Evolutionary conservation across 2,329 filamentous ascomycete genomes (phyloP).

Genomic region (Fusarium newnesense): DNA sequence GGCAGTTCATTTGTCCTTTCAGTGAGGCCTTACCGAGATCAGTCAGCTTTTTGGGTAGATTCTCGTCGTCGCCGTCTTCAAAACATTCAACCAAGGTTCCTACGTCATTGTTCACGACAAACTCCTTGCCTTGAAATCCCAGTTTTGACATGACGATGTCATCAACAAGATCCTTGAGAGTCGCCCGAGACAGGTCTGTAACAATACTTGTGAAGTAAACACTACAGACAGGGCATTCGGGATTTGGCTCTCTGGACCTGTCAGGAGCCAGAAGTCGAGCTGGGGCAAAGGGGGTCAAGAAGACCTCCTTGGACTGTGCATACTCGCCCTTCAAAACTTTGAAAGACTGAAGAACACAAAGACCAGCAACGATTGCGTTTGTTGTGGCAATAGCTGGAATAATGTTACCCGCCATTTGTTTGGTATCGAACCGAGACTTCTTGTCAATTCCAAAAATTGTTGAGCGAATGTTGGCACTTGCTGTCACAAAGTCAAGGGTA

Average conservation of each 20-base stretch:
- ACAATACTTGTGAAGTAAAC: constrained; percentile 74
- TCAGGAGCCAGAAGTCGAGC: constrained; percentile 70
- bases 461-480: constrained; percentile 90
- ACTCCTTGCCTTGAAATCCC: constrained; percentile 80
- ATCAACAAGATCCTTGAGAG: constrained; percentile 82
- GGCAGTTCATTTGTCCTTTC: neutral
- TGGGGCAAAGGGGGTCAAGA: constrained; percentile 75
- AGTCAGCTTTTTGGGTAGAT: constrained; percentile 79
- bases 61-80: constrained; percentile 83
- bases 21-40: constrained; percentile 72
- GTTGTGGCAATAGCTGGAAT: constrained; percentile 98
- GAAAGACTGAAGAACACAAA: constrained; percentile 92
- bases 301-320: constrained; percentile 81
- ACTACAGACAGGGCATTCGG: constrained; percentile 84
- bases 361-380: constrained; percentile 92
- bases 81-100: constrained; percentile 74
- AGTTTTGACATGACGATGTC: constrained; percentile 75
- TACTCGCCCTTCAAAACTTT: constrained; percentile 84
- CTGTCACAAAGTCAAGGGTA: constrained; percentile 92
- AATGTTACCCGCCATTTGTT: constrained; percentile 99
- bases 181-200: constrained; percentile 77
- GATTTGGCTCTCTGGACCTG: constrained; percentile 73
- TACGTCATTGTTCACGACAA: constrained; percentile 78
- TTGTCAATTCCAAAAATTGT: constrained; percentile 87
- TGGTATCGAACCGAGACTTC: constrained; percentile 95